Percentiles rank a stretch among this genome's conserved stretches.
Evolutionary conservation across 1,139 yeast genomes (phyloP).

Genomic region (Taiozyma sp.): DNA sequence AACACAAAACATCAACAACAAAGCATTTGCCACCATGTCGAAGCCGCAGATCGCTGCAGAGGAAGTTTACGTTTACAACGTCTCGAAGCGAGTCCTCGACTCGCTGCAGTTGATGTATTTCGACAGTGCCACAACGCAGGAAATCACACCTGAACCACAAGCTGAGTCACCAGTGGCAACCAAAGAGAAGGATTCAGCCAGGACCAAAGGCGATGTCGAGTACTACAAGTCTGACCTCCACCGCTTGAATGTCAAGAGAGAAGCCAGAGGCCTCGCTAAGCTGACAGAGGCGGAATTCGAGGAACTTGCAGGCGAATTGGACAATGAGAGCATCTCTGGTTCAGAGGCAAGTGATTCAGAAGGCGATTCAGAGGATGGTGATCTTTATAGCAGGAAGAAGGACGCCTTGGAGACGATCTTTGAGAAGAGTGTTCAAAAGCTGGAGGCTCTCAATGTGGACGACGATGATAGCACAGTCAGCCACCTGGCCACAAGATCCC

Average conservation of each 20-base stretch:
- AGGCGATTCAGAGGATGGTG: slow-evolving; percentile 11
- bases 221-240: slow-evolving; percentile 62
- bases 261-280: slow-evolving; percentile 38
- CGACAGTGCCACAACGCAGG: slow-evolving; percentile 41
- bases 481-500: slow-evolving; percentile 58
- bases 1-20: too few relatives aligned
- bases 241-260: slow-evolving; percentile 54
- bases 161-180: neutral
- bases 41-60: neutral
- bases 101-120: slow-evolving; percentile 53
- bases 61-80: slow-evolving; percentile 49
- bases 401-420: slow-evolving; percentile 32
- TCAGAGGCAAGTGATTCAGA: slow-evolving; percentile 31
- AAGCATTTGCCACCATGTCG: neutral
- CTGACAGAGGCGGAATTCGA: slow-evolving; percentile 59
- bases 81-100: slow-evolving; percentile 37
- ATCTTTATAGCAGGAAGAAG: slow-evolving; percentile 21
- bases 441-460: slow-evolving; percentile 18
- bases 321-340: slow-evolving; percentile 56
- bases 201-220: slow-evolving; percentile 27
- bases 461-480: slow-evolving; percentile 36
- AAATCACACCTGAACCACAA: slow-evolving; percentile 13
- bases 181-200: neutral
- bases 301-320: slow-evolving; percentile 40
- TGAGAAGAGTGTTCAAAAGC: slow-evolving; percentile 27